Percentiles rank a stretch among this genome's conserved stretches.
Conservation (phyloP, 306 rosid species). For the Cucurbita ficifolia region DNA sequence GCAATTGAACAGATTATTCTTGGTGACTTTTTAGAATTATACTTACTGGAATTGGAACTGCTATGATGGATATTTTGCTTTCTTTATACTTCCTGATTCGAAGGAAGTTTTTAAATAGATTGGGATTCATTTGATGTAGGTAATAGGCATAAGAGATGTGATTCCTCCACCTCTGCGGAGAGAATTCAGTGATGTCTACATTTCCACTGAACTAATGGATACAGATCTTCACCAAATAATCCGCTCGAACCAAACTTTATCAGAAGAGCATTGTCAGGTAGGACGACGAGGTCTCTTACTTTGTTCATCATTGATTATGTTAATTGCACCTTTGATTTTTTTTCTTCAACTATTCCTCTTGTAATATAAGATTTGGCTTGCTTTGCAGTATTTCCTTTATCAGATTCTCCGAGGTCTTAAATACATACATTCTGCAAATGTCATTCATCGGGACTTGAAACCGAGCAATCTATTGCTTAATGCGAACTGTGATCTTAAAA, state of each 20-base stretch:
- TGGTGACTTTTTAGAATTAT: not conserved
- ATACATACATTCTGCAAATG: slow-evolving; percentile 84
- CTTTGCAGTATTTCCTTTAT: slow-evolving; percentile 87
- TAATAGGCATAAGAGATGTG: slow-evolving; percentile 68
- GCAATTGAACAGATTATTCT: not conserved
- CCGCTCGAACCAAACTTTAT: slow-evolving; percentile 75
- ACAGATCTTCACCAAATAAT: slow-evolving; percentile 96
- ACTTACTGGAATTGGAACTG: not conserved
- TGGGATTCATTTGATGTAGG: slow-evolving; percentile 35
- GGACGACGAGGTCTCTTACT: not conserved
- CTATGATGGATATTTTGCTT: not conserved
- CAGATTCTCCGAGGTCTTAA: slow-evolving; percentile 92
- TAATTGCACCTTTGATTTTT: not conserved
- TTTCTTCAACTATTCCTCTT: not conserved
- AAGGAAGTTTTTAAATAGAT: not conserved
- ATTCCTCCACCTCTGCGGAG: slow-evolving; percentile 86
- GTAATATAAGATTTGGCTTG: slow-evolving; percentile 20
- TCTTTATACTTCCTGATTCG: not conserved
- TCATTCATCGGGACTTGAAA: slow-evolving; percentile 85
- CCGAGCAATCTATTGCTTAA: slow-evolving; percentile 85
- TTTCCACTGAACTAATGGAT: slow-evolving; percentile 75
- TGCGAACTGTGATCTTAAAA: slow-evolving; percentile 88
- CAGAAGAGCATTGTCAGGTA: slow-evolving; percentile 96
- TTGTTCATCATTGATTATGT: not conserved
- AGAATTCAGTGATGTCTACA: slow-evolving; percentile 82